Evolutionary conservation across 176 grass and related monocot species (phyloP), one percentile per base, ranked within the genome.

Genomic region (Elymus sibiricus): DNA sequence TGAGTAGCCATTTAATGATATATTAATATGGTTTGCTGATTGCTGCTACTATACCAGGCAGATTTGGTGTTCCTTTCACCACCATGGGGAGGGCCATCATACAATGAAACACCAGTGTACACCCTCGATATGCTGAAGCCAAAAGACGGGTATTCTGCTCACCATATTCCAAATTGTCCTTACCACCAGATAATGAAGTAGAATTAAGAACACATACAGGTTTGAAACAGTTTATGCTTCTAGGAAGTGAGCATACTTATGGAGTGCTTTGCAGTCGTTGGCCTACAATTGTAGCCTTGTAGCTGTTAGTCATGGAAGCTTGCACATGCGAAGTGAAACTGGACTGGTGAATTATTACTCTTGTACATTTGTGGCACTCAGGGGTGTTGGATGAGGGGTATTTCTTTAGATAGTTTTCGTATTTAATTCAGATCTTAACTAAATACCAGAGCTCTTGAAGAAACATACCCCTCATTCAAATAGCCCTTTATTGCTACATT

Each of bases 41-140:
- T 70, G 26, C 62, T 78, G 56, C 12, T 59, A 9, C 53, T 74
- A 2, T 39, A 64, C 49, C 65, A 95, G 93, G 93, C 88, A 73
- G 90, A 95, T 86, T 6, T 87, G 61, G 74, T 95, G 86, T 95
- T 95, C 80, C 86, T 95, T 88, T 95, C 90, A 43, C 93, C 93
- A 70, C 93, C 93, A 44, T 95, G 93, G 93, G 93, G 93, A 92
- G 90, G 93, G 1, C 93, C 93, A 79, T 87, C 93, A 7, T 95
- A 92, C 79, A 72, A 56, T 2, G 25, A 90, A 51, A 58, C 89
- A 14, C 31, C 78, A 61, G 39, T 74, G 44, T 95, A 90, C 88
- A 84, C 86, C n/a, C 88, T 95, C 21, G 93, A 95, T 79, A 88
- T 95, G 86, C 75, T 90, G 64, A 82, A 82, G 80, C 93, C 93